Base-by-base conservation (phyloP, 345 rosid genomes). In the Lepidium aucheri region DNA sequence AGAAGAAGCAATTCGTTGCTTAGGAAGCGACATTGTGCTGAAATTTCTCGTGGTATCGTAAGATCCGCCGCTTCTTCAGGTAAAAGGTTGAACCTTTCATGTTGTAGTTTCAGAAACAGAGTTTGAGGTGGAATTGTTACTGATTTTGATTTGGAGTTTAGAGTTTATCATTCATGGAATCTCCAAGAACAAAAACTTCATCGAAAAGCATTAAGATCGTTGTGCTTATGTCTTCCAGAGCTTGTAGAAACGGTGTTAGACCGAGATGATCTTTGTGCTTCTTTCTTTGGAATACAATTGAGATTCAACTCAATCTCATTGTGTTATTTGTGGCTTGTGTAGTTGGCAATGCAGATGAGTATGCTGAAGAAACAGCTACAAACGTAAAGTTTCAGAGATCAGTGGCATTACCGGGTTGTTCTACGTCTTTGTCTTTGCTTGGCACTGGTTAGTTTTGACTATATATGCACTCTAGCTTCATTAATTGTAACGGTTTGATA, bases 391-490 rank as follows among this genome's bases (percentile, higher is more conserved):
- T 92, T 74, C 80, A 70, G 74, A 86, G 69, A 62, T 70, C 82
- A 34, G 74, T 87, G 79, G 70, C 74, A 46, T 72, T 89, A 73
- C 91, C 86, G 0, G 95, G 88, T 53, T 87, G 83, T 75, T 85
- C 87, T 10, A 77, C 47, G 34, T 54, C 91, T 16, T 63, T 86
- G 58, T 72, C 82, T 10, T 73, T 92, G 83, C 77, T 89, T 44
- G 98, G 98, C 58, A 85, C 90, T 68, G 97, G 95, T 92, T 15
- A 79, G 80, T 69, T 55, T 65, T 35, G 3, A 43, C 57, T 10
- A 22, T 35, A 20, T 53, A 30, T 63, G 3, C 51, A 62, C 7
- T 46, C 14, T 26, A 30, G 56, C 60, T 41, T 47, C 40, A 5
- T 16, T 12, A 16, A 7, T 26, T 3, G 7, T 13, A 17, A 58